Percentiles rank a stretch among this genome's conserved stretches.
phyloP scores from a whole-genome alignment of 768 basidiomycete genomes.

The Hydnum rufescens region DNA sequence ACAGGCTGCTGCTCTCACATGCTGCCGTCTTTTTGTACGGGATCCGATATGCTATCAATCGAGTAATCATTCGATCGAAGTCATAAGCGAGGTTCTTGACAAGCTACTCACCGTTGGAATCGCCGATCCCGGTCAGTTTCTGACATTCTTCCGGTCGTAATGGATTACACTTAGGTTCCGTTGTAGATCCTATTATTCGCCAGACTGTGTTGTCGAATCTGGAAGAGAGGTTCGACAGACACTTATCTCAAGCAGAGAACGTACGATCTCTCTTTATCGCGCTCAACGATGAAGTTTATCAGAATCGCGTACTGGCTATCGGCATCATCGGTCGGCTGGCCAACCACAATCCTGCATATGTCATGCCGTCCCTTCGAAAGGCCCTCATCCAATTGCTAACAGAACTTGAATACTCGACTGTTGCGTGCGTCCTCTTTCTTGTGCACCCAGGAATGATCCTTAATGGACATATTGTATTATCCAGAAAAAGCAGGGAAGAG shows the following conservation, averaged over 20 bases:
- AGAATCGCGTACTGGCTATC: conserved; percentile 83
- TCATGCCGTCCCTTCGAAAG: conserved; percentile 93
- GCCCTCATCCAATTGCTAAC: conserved; percentile 90
- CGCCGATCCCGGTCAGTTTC: conserved; percentile 66
- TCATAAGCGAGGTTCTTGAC: conserved; percentile 95
- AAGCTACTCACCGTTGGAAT: conserved; percentile 89
- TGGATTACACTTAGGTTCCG: conserved; percentile 6
- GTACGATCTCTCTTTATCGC: conserved; percentile 96
- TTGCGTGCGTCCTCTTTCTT: conserved; percentile 35
- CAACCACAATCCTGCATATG: conserved; percentile 91
- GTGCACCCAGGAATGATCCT: neutral
- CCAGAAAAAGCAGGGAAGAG: conserved; percentile 66
- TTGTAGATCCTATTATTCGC: conserved; percentile 56
- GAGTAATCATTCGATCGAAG: conserved; percentile 87
- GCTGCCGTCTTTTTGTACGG: conserved; percentile 75
- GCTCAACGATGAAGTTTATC: conserved; percentile 89
- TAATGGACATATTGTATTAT: conserved; percentile 4
- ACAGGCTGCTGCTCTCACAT: conserved; percentile 76
- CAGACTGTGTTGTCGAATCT: conserved; percentile 70
- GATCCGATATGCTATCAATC: conserved; percentile 95
- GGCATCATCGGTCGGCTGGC: conserved; percentile 81
- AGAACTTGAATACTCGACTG: conserved; percentile 88
- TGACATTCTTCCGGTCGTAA: conserved; percentile 1
- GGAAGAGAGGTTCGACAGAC: conserved; percentile 88
- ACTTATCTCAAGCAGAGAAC: conserved; percentile 93